Conservation (phyloP, 2,329 filamentous ascomycete genomes). For the Hypoxylon sp. region DNA sequence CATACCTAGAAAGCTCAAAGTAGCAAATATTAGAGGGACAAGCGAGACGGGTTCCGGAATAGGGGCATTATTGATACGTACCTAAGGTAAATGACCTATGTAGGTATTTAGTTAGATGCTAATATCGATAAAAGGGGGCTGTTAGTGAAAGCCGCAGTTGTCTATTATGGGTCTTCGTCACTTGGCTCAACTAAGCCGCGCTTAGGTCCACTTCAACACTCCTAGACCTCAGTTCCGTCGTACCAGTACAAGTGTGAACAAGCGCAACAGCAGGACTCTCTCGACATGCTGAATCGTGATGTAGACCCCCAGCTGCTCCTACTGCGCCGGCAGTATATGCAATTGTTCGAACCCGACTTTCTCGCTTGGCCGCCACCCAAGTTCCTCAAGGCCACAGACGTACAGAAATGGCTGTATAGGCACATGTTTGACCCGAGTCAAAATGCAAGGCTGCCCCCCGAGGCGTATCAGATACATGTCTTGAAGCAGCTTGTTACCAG, state of each 20-base stretch:
- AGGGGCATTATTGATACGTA: not conserved
- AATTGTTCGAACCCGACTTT: slow-evolving; percentile 54
- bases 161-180: not conserved
- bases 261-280: not conserved
- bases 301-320: slow-evolving; percentile 50
- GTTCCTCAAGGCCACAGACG: slow-evolving; percentile 49
- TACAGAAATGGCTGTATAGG: slow-evolving; percentile 62
- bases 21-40: too few relatives aligned
- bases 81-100: not conserved
- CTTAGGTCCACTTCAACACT: not conserved
- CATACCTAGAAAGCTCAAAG: too few relatives aligned
- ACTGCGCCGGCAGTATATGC: slow-evolving; percentile 53
- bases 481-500: slow-evolving; percentile 70
- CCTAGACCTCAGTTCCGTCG: not conserved
- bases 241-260: not conserved
- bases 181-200: not conserved
- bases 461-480: slow-evolving; percentile 71
- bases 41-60: not conserved
- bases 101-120: not conserved
- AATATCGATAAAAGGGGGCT: not conserved
- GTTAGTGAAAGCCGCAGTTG: not conserved
- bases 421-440: slow-evolving; percentile 69
- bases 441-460: slow-evolving; percentile 66
- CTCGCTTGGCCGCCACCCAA: slow-evolving; percentile 52
- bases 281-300: slow-evolving; percentile 36